phyloP scores from a whole-genome alignment of 2,329 filamentous ascomycete genomes.

The Chlorencoelia australis region DNA sequence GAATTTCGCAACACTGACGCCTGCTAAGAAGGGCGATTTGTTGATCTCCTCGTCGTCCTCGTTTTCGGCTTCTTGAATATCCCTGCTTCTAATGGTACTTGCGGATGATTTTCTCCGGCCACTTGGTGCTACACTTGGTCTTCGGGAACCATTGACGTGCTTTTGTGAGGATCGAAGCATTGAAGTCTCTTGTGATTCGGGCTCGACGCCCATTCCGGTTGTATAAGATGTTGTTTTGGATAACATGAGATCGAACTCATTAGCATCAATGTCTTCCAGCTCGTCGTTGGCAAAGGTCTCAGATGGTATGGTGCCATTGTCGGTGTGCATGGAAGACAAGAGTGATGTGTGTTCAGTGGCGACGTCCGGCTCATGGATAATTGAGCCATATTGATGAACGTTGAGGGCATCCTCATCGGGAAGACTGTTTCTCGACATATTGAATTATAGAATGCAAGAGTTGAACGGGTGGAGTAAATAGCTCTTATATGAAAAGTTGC shows the following conservation, averaged over 20 bases:
- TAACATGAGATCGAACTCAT: slow-evolving; percentile 24
- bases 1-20: slow-evolving; percentile 40
- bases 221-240: slow-evolving; percentile 21
- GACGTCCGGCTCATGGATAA: neutral
- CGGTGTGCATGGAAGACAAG: slow-evolving; percentile 10
- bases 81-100: slow-evolving; percentile 14
- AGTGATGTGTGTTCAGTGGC: slow-evolving; percentile 4
- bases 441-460: no score
- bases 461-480: no score
- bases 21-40: slow-evolving; percentile 30
- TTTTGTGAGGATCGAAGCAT: slow-evolving; percentile 24
- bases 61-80: slow-evolving; percentile 3
- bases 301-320: slow-evolving; percentile 3
- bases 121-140: slow-evolving; percentile 13
- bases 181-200: slow-evolving; percentile 22
- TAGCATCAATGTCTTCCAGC: slow-evolving; percentile 31
- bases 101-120: slow-evolving; percentile 15
- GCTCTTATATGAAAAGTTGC: no score
- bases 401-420: neutral
- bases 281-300: slow-evolving; percentile 6
- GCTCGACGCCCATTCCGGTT: slow-evolving; percentile 21
- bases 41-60: slow-evolving; percentile 8
- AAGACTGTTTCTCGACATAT: no score
- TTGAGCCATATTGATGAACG: neutral
- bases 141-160: slow-evolving; percentile 11